Evolutionary conservation across 805 yeast genomes (phyloP).

Genomic region (Yarrowia porcina): DNA sequence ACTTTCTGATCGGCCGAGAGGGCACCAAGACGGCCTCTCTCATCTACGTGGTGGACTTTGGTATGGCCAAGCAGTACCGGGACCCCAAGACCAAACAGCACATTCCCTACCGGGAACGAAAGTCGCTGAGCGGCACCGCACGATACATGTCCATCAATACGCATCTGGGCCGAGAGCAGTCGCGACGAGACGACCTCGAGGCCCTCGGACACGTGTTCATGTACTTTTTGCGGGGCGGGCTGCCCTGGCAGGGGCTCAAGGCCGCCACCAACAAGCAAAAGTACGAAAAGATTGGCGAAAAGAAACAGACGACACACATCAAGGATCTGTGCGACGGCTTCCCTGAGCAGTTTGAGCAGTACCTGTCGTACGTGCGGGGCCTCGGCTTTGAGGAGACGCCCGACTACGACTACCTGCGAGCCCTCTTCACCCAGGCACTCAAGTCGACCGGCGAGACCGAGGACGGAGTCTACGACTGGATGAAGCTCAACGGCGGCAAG

Average conservation of each 20-base stretch:
- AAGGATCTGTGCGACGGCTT: conserved; percentile 81
- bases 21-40: conserved; percentile 77
- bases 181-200: conserved; percentile 94
- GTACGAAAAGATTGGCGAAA: conserved; percentile 96
- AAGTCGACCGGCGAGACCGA: conserved; percentile 64
- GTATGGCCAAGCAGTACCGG: conserved; percentile 97
- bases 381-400: conserved; percentile 92
- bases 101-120: conserved; percentile 94
- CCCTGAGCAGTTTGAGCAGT: conserved; percentile 91
- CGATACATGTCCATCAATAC: conserved; percentile 95
- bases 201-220: conserved; percentile 90
- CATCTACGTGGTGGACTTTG: conserved; percentile 91
- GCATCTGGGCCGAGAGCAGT: conserved; percentile 94
- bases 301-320: conserved; percentile 85
- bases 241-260: conserved; percentile 98
- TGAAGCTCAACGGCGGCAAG: conserved; percentile 89
- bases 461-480: conserved; percentile 97
- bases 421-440: conserved; percentile 72
- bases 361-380: conserved; percentile 82
- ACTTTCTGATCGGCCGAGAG: conserved; percentile 89
- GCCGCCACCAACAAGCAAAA: conserved; percentile 98
- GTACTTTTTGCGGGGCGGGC: conserved; percentile 90
- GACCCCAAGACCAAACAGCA: conserved; percentile 95
- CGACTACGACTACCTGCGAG: conserved; percentile 82
- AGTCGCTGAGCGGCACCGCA: conserved; percentile 96